Base-by-base conservation (phyloP, 345 rosid species). In the Gossypium stocksii region DNA sequence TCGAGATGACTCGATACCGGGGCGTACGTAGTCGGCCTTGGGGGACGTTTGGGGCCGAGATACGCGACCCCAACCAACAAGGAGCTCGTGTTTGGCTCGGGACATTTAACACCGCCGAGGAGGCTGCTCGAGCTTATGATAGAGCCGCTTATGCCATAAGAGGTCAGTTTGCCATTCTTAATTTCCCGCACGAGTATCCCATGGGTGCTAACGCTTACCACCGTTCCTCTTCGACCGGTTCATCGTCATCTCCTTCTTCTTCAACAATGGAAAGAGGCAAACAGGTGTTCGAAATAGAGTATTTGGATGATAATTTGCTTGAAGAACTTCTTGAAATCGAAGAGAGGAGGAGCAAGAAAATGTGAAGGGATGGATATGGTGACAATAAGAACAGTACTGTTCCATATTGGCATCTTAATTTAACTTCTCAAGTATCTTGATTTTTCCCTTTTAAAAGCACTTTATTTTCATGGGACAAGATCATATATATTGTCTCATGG, bases 41-140 rank as follows among this genome's bases (percentile, higher is more conserved):
- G 98, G 98, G 97, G 4, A 93, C 89, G 80, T 93, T 84, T 14
- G 98, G 96, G 0, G 95, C 97, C 1, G 98, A 93, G 91, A 93
- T 93, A 70, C 87, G 97, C 0, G 97, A 91, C 78, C 89, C 96
- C 0, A 83, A 84, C 10, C 79, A 86, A 43, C 95, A 85, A 0
- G 95, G 98, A 2, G 91, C 89, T 19, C 85, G 98, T 11, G 77
- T 93, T 34, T 93, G 98, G 98, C 89, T 93, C 0, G 97, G 98
- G 20, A 93, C 98, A 1, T 93, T 91, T 76, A 86, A 85, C 76
- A 88, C 98, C 0, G 97, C 96, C 0, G 97, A 93, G 74, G 97
- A 90, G 38, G 98, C 98, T 0, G 97, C 97, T 43, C 77, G 98
- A 78, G 98, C 97, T 0, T 93, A 93, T 46, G 98, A 93, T 49